Conservation (phyloP, 2,329 filamentous ascomycete genomes). For the Fonsecaea monophora region DNA sequence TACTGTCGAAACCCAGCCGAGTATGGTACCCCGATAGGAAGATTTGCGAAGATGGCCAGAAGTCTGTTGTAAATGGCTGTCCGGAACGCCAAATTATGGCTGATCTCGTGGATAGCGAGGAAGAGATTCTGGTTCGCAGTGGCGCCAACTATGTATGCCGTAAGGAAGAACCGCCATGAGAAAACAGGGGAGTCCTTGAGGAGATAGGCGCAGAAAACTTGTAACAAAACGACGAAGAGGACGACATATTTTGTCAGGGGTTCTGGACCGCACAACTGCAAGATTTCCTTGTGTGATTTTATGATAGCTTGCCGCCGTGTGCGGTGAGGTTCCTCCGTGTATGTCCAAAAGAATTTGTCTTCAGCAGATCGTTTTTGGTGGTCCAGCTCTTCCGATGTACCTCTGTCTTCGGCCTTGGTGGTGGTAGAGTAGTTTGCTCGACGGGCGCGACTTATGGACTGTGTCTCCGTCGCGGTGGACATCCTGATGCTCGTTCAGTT, state of each 20-base stretch:
- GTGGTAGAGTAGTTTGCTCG: neutral
- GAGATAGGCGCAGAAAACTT: conserved; percentile 77
- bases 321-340: conserved; percentile 96
- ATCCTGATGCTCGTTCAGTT: conserved; percentile 12
- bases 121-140: conserved; percentile 99
- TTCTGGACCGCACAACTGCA: conserved; percentile 95
- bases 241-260: conserved; percentile 96
- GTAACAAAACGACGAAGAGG: conserved; percentile 78
- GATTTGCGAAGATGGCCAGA: conserved; percentile 89
- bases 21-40: conserved; percentile 95
- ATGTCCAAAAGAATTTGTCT: conserved; percentile 94
- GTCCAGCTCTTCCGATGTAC: conserved; percentile 15
- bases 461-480: conserved; percentile 33
- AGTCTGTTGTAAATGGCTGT: conserved; percentile 80
- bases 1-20: conserved; percentile 96
- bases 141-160: conserved; percentile 89
- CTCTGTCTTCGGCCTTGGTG: conserved; percentile 11
- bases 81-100: conserved; percentile 93
- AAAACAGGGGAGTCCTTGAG: conserved; percentile 79
- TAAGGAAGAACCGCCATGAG: conserved; percentile 82
- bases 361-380: conserved; percentile 38
- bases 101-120: conserved; percentile 98
- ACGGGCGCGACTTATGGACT: conserved; percentile 23
- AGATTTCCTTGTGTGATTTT: conserved; percentile 96
- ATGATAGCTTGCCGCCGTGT: conserved; percentile 92